Evolutionary conservation across 1,284 basidiomycete species (phyloP), one percentile per base, ranked within the genome.

Genomic region (Anthracocystis setariae): DNA sequence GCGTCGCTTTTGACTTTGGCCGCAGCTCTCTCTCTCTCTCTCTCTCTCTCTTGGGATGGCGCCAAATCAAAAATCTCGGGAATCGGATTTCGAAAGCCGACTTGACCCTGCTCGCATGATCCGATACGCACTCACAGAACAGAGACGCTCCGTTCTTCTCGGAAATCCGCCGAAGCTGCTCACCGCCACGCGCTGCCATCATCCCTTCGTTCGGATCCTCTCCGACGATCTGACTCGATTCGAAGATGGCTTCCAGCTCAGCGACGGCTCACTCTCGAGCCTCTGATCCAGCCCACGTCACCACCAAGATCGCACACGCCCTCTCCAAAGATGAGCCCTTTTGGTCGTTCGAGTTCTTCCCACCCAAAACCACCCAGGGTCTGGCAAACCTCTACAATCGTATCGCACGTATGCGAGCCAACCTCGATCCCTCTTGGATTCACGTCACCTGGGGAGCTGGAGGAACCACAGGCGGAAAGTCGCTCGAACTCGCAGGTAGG

Each of bases 401-500:
- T 48, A 79, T 82, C 37, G 62, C 65, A 3, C 78, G 80, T 25
- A 81, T 81, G 94, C 66, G 91, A 92, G 71, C 87, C 88, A 90
- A 29, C 87, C 94, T 73, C 17, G 48, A 63, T 5, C 81, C 81
- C 0, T 67, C 62, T 25, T 82, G 81, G 81, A 71, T 78, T 29
- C 93, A 90, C 76, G 88, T 97, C 35, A 97, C 94, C 76, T 97
- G 94, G 94, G 94, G 94, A 47, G 93, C 94, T 0, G 93, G 94
- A n/a, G 94, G 96, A 0, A 89, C 90, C 8, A 98, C 96, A 0
- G 92, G 89, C 67, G 91, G 94, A 32, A 88, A 91, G 46, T 93
- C 90, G 78, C 86, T 98, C 47, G 93, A 95, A 76, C 88, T 99
- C 12, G 83, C 83, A 3, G 74, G 59, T 12, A 72, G 79, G 8